Evolutionary conservation across 1,284 basidiomycete species (phyloP), one percentile per base, ranked within the genome.

Genomic region (Mycena sp.): DNA sequence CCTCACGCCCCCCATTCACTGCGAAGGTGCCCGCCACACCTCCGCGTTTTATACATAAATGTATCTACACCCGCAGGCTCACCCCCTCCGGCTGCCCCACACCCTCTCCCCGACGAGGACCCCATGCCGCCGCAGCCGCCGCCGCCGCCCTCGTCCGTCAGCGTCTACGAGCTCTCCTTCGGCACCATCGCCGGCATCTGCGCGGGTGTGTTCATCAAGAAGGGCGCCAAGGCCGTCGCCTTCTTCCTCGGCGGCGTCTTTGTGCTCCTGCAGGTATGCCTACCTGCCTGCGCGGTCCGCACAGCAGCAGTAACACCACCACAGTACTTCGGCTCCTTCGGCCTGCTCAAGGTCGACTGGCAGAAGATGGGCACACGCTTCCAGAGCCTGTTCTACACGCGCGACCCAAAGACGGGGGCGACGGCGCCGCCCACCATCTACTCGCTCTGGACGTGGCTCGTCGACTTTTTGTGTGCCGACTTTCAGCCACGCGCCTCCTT

Each of bases 381-480:
- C 77, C 92, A 95, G 72, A 85, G 84, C 60, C 67, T 87, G 30
- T 89, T 95, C 71, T 90, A 92, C 70, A 87, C 83, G 10, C 85
- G 77, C 23, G 88, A 93, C 49, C 78, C 81, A 1, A 76, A 71
- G 30, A 61, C 61, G 60, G 92, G 84, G 12, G 74, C 74, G 28
- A 82, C 73, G 65, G 80, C 73, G 57, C 80, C 91, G 7, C 91
- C 93, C 0, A 92, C 85, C 7, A 76, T 91, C 61, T 77, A 75
- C 32, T 87, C 89, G 4, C 74, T 93, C 38, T 94, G 91, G 85
- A 84, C 77, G 48, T 89, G 91, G 86, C 72, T 92, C 26, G 80
- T 95, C 37, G 83, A 95, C 77, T 98, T 98, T 81, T 80, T 98
- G 73, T 94, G 93, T 0, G 92, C 94, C 25, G 93, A 98, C 76